These are phyloP conservation scores for Russula sp. DNA, from an alignment of 768 basidiomycete genomes.

Conservation along the genomic window DNA sequence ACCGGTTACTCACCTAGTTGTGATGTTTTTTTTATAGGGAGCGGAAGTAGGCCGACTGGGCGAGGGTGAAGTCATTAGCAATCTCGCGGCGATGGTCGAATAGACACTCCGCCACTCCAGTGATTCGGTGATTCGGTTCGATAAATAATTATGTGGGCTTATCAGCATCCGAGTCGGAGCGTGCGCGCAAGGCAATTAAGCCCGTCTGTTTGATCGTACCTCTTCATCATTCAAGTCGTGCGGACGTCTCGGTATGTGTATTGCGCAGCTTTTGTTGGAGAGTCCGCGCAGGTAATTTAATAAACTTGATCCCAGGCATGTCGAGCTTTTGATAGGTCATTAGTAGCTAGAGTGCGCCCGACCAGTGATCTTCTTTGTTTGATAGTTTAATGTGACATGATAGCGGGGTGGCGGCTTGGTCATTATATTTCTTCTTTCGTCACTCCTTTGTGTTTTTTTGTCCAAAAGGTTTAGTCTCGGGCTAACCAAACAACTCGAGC, in stretches of 20 bases:
- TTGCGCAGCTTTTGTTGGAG: neutral
- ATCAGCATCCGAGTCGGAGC: too few species aligned
- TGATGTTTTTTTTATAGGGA: slow-evolving; percentile 18
- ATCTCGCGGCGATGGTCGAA: slow-evolving; percentile 20
- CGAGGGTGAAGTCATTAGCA: slow-evolving; percentile 27
- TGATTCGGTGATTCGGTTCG: slow-evolving; percentile 3
- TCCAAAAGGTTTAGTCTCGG: neutral
- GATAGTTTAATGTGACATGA: slow-evolving; percentile 21
- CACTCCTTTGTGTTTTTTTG: neutral
- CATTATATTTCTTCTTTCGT: neutral
- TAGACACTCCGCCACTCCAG: too few species aligned
- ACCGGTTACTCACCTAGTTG: slow-evolving; percentile 7
- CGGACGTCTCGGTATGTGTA: neutral
- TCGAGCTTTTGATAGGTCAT: neutral
- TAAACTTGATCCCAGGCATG: neutral
- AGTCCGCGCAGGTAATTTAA: neutral
- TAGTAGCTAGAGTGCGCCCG: slow-evolving; percentile 17
- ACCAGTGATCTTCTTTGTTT: slow-evolving; percentile 5
- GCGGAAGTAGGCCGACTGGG: slow-evolving; percentile 29
- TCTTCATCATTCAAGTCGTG: neutral
- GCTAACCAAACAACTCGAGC: too few species aligned
- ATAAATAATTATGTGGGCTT: too few species aligned
- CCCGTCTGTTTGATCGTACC: neutral
- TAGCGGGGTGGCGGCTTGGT: neutral
- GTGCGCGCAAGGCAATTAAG: neutral